Percentiles rank a stretch among this genome's conserved stretches.
These are phyloP conservation scores for Citrus unshiu DNA, from an alignment of 345 rosid species.

Conservation along the genomic window DNA sequence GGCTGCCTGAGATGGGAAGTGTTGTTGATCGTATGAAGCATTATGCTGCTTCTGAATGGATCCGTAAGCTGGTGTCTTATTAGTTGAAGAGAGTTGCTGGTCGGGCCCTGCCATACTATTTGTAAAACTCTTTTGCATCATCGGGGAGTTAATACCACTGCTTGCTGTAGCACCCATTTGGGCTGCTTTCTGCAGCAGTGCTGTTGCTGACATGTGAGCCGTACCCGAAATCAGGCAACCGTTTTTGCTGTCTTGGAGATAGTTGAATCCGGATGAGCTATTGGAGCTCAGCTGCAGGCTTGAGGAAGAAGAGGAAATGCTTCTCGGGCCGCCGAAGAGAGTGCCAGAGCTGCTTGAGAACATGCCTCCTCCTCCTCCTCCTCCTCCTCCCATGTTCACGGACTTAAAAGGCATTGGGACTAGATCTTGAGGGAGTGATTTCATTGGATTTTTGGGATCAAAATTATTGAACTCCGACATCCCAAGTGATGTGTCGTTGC, in stretches of 20 bases:
- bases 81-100: constrained; percentile 28
- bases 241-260: constrained; percentile 41
- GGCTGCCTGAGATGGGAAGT: constrained; percentile 19
- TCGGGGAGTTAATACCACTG: constrained; percentile 55
- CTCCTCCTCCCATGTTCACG: constrained; percentile 35
- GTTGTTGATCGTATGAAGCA: constrained; percentile 24
- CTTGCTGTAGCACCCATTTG: constrained; percentile 73
- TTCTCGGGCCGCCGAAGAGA: constrained; percentile 42
- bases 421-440: constrained; percentile 48
- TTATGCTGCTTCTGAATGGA: constrained; percentile 31
- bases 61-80: constrained; percentile 18
- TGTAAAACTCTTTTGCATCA: constrained; percentile 65
- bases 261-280: constrained; percentile 39
- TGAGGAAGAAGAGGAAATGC: constrained; percentile 43
- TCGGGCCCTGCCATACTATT: constrained; percentile 43
- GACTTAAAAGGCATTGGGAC: constrained; percentile 51
- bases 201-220: constrained; percentile 68
- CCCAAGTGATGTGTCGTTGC: constrained; percentile 21
- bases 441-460: constrained; percentile 49
- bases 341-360: constrained; percentile 49
- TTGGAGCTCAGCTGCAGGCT: constrained; percentile 58
- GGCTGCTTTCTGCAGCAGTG: constrained; percentile 61
- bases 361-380: constrained; percentile 36
- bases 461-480: constrained; percentile 38
- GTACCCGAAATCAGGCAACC: constrained; percentile 33